These are phyloP conservation scores for Geotrichum aggregatum DNA, from an alignment of 1,139 yeast species.

Conservation along the genomic window DNA sequence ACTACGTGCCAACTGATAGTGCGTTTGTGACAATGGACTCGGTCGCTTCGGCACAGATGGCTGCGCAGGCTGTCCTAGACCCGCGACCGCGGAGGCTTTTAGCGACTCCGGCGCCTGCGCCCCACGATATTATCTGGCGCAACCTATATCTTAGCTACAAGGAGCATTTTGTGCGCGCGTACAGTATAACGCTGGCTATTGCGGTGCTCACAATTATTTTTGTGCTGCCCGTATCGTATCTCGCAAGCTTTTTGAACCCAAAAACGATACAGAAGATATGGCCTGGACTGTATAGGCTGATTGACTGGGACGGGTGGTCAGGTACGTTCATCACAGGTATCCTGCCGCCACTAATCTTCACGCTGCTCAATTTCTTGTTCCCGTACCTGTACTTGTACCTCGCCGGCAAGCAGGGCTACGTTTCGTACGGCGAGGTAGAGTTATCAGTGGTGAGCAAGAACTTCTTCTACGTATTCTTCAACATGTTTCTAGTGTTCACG, in stretches of 20 bases:
- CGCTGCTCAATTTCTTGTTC: constrained; percentile 63
- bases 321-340: constrained; percentile 70
- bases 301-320: constrained; percentile 54
- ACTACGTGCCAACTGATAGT: constrained; percentile 43
- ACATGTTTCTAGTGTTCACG: constrained; percentile 77
- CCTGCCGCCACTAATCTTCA: constrained; percentile 70
- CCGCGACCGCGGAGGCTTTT: constrained; percentile 71
- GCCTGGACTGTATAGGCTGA: constrained; percentile 66
- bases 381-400: constrained; percentile 75
- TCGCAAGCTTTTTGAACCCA: constrained; percentile 67
- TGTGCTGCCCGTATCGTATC: constrained; percentile 67
- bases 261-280: constrained; percentile 65
- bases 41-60: constrained; percentile 83
- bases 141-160: constrained; percentile 58
- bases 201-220: constrained; percentile 61
- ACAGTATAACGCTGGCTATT: constrained; percentile 59
- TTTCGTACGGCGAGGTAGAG: constrained; percentile 79
- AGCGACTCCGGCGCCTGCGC: constrained; percentile 79
- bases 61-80: constrained; percentile 82
- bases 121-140: constrained; percentile 80
- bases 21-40: constrained; percentile 84
- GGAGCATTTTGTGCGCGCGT: constrained; percentile 55
- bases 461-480: constrained; percentile 78
- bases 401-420: constrained; percentile 66
- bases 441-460: constrained; percentile 73